These are phyloP conservation scores for Vanrija pseudolonga DNA, from an alignment of 1,284 basidiomycete species.

Conservation along the genomic window DNA sequence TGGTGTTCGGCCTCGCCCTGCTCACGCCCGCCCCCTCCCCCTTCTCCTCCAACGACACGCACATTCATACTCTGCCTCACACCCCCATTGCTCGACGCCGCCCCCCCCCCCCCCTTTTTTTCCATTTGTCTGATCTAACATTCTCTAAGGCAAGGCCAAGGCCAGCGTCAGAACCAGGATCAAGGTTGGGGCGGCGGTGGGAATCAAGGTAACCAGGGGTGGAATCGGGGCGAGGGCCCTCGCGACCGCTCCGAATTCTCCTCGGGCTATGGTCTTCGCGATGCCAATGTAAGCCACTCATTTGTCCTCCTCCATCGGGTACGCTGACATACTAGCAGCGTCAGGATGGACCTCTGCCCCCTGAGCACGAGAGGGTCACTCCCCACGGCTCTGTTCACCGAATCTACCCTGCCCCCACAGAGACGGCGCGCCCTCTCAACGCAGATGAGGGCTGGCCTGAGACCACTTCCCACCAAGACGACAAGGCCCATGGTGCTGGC, in stretches of 20 bases:
- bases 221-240: no score
- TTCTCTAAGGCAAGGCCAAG: no score
- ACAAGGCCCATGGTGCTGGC: neutral
- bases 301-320: neutral
- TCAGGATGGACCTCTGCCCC: conserved; percentile 13
- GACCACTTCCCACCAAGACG: neutral
- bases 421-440: conserved; percentile 20
- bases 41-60: no score
- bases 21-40: no score
- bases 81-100: no score
- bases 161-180: no score
- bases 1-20: no score
- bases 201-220: no score
- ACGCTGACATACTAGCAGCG: neutral
- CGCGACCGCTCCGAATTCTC: conserved; percentile 7
- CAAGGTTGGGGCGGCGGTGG: no score
- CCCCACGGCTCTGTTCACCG: conserved; percentile 21
- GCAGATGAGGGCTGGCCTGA: conserved; percentile 28
- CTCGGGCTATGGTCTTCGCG: conserved; percentile 20
- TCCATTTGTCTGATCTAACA: no score
- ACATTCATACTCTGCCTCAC: no score
- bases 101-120: no score
- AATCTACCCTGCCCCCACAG: conserved; percentile 31
- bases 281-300: neutral
- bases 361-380: conserved; percentile 20